These are phyloP conservation scores for Trichoderma koningiopsis DNA, from an alignment of 2,329 filamentous ascomycete species.

Conservation along the genomic window DNA sequence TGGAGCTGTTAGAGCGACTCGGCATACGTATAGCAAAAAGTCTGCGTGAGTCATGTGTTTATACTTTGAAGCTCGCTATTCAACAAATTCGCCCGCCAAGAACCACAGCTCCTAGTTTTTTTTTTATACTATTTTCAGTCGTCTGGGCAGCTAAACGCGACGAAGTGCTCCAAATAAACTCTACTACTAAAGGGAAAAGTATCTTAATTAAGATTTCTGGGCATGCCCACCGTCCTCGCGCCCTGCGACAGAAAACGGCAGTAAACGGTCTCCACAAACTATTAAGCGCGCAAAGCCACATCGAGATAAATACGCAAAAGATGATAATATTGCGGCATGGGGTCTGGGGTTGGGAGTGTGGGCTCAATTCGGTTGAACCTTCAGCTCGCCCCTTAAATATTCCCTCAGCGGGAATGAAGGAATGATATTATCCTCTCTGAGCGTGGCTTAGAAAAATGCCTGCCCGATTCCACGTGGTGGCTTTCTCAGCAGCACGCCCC, in stretches of 20 bases:
- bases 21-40: neutral
- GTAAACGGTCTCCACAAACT: neutral
- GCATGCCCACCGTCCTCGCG: neutral
- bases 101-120: neutral
- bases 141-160: neutral
- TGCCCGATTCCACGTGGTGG: constrained; percentile 8
- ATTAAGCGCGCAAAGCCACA: neutral
- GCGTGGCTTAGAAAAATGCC: neutral
- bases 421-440: neutral
- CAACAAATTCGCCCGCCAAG: neutral
- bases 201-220: neutral
- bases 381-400: neutral
- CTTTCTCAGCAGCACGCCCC: neutral
- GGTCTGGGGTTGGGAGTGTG: neutral
- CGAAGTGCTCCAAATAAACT: neutral
- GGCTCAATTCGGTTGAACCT: neutral
- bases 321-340: neutral
- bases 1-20: neutral
- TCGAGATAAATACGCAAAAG: neutral
- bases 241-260: neutral
- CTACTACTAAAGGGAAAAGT: neutral
- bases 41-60: neutral
- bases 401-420: neutral
- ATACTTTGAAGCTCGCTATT: neutral
- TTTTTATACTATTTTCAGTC: neutral